Percentiles rank a stretch among this genome's conserved stretches.
Evolutionary conservation across 148 eudicot species (phyloP).

Genomic region (Camellia lanceoleosa): DNA sequence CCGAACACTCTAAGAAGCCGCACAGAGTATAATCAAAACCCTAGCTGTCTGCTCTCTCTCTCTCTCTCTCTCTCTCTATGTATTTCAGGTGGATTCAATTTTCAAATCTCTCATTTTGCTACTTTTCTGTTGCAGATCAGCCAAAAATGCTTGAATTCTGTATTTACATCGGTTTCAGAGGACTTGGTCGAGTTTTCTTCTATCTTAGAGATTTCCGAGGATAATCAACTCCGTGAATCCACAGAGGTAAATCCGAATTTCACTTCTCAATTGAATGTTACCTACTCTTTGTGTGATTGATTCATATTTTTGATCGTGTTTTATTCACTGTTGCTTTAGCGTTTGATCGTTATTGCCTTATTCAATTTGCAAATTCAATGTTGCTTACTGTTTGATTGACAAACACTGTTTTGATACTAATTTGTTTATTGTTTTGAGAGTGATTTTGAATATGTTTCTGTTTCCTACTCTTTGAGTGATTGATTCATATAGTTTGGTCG

Average conservation of each 20-base stretch:
- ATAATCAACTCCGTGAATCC: constrained; percentile 13
- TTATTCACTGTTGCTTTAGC: neutral
- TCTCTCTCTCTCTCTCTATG: neutral
- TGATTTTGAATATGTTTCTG: no score
- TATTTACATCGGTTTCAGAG: no score
- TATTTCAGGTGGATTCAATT: neutral
- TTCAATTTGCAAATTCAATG: neutral
- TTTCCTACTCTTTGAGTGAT: no score
- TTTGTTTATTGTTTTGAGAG: neutral
- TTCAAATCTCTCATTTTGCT: neutral
- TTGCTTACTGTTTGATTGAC: neutral
- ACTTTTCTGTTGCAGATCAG: constrained; percentile 16
- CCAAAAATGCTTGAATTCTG: constrained; percentile 28
- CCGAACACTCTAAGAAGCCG: constrained; percentile 29
- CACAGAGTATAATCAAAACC: constrained; percentile 23
- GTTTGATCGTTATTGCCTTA: neutral
- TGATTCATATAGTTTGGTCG: no score
- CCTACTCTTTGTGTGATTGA: no score
- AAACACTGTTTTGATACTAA: neutral
- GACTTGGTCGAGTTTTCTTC: constrained; percentile 20
- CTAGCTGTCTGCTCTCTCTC: neutral
- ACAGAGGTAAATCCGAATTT: constrained; percentile 32
- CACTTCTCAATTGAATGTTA: neutral
- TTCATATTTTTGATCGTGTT: no score
- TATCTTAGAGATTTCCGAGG: constrained; percentile 31